Base-by-base conservation (phyloP, 116 monocot genomes). In the Iris pallida region DNA sequence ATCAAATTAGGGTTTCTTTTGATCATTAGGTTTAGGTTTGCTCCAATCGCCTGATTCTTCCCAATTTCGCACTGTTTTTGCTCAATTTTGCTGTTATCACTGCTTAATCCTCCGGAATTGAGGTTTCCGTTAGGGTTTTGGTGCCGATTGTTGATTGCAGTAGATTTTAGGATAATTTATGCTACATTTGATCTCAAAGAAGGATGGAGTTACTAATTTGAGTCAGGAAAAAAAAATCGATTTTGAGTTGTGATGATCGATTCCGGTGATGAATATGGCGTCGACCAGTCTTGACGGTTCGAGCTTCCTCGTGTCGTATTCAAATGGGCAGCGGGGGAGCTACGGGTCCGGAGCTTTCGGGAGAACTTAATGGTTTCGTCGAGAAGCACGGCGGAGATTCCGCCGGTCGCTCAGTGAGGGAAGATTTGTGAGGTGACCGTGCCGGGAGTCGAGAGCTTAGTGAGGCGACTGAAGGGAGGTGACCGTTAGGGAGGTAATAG, bases 331-430 rank as follows among this genome's bases (percentile, higher is more conserved):
- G 71, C 66, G 86, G 11, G 82, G 82, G 15, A 66, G 75, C 16
- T 85, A 80, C 43, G 87, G 63, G 78, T 85, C 40, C 76, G 78
- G 61, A 90, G 85, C 68, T 94, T 90, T 17, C 75, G 89, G 10
- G 93, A 90, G 81, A 84, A 69, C 45, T 45, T 61, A 0, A 82
- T 82, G 54, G 64, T 47, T 18, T 47, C 64, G 0, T 77, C 85
- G n/a, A 73, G 78, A 8, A 9, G 78, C n/a, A 73, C 71, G 6
- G 69, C 72, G 16, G 90, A 85, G 45, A 59, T 75, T 2, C 77
- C 78, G 2, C n/a, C 52, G 5, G 67, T 43, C 7, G 3, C 41
- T 6, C 67, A 67, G 55, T 54, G n/a, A n/a, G n/a, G n/a, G n/a
- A n/a, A n/a, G n/a, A n/a, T n/a, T n/a, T n/a, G n/a, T n/a, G n/a